A percentile compares a stretch with the other conserved stretches of the same genome.
Conservation (phyloP, 306 rosid genomes). For the Prunus kanzakura region DNA sequence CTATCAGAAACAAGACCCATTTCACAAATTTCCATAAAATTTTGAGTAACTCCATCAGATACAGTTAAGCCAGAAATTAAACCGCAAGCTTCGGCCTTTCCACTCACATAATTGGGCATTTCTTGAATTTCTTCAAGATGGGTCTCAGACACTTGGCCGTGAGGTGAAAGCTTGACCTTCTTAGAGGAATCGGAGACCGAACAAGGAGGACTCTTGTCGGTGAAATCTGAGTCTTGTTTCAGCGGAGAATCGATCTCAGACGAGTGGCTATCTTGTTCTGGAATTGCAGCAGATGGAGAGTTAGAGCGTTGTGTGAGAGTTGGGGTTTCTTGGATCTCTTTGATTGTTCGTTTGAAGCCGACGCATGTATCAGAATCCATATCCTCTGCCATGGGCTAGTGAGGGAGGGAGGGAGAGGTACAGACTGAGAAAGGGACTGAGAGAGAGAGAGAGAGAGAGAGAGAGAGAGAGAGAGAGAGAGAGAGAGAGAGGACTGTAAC, state of each 20-base stretch:
- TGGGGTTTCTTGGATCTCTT: background rate
- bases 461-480: background rate
- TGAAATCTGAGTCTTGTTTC: slow-evolving; percentile 2
- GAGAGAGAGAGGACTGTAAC: background rate
- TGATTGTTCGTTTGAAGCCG: slow-evolving; percentile 13
- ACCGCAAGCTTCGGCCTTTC: background rate
- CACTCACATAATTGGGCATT: slow-evolving; percentile 4
- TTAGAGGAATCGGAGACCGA: background rate
- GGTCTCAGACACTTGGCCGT: background rate
- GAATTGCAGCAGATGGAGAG: background rate
- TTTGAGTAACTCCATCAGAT: slow-evolving; percentile 4
- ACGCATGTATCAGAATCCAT: slow-evolving; percentile 17
- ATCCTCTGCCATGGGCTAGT: slow-evolving; percentile 10
- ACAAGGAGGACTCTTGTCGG: background rate
- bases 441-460: background rate
- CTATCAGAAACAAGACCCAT: slow-evolving; percentile 7
- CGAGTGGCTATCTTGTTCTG: background rate
- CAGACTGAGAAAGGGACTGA: background rate
- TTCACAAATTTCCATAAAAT: slow-evolving; percentile 5
- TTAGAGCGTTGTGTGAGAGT: background rate
- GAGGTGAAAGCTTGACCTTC: slow-evolving; percentile 17
- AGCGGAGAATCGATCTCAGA: slow-evolving; percentile 1
- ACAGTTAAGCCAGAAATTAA: slow-evolving; percentile 9
- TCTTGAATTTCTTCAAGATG: background rate
- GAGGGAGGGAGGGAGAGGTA: background rate